Base-by-base conservation (phyloP, 768 basidiomycete species). In the Rhizopogon salebrosus region DNA sequence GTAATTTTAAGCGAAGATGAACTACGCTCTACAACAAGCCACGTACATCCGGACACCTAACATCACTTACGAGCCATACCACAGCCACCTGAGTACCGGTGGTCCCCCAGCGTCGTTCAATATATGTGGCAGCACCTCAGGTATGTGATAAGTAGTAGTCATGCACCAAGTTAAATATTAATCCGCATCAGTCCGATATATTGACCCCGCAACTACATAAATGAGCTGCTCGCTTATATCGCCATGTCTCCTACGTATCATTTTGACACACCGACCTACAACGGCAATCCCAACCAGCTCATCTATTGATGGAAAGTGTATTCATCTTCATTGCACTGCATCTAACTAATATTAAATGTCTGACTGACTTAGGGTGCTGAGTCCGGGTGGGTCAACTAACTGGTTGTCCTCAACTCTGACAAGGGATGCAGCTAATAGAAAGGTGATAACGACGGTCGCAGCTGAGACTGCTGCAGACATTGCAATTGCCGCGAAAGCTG, bases 401-500 rank as follows among this genome's bases (percentile, higher is more conserved):
- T 9, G 6, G 16, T 49, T 10, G n/a, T 18, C 1, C 16, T 4
- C 23, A 4, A 51, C n/a, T 27, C 49, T 52, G 41, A 52, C 20
- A 52, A 13, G 41, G 72, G 6, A 48, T 34, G 14, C 26, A 52
- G 63, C 74, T 0, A 78, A 66, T 16, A 79, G 74, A 31, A 67
- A 77, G 56, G 50, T 60, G 38, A 66, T 75, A 48, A 66, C 67
- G 13, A 49, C 65, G 38, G 60, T 75, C 41, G 56, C 70, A 4
- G 65, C 64, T 45, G 76, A 64, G 4, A 66, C 62, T 23, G 58
- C 62, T 14, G 69, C 70, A 40, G 80, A 81, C 59, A 72, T 81
- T 48, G 75, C 80, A 56, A 55, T 58, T 20, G 77, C 78, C 2
- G 78, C 77, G 54, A 56, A 64, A 24, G 73, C 68, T 27, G 74